Base-by-base conservation (phyloP, 495 filamentous ascomycete species). In the Penicillium taxi region DNA sequence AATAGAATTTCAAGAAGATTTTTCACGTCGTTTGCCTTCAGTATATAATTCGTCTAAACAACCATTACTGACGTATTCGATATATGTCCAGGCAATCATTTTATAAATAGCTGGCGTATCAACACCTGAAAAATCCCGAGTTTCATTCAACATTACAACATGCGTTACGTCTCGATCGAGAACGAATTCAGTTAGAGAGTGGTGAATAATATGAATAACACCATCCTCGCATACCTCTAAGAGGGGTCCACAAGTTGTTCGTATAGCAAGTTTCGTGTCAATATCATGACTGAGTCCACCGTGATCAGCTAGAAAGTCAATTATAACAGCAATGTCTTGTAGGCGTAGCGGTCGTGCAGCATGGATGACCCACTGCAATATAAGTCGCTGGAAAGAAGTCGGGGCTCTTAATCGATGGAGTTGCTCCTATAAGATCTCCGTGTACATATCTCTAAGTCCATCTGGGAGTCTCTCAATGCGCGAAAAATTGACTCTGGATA, bases 171-270 rank as follows among this genome's bases (percentile, higher is more conserved):
- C 29, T 13, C 29, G 29, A 16, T 32, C 9, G 13, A 32, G 29
- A 17, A 16, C 15, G 29, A 61, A 73, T 38, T 73, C 71, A 2
- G 67, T 72, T 15, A 73, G 58, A 6, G 69, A 72, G 45, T 73
- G 72, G 32, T 75, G 72, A n/a, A 73, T 57, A 7, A 73, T 53
- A 12, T 38, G 58, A 13, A 73, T 47, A 0, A 63, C 67, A 41
- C 73, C 70, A 31, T 75, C 66, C 7, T 58, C 49, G 2, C 64
- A 47, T 14, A 73, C 57, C 39, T 73, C 69, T 3, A 75, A 50
- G 12, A 75, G 50, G 13, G 70, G 66, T 2, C 70, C 72, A 46
- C 66, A 70, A 5, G 55, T 49, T 12, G 39, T 36, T 21, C 58
- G 44, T 4, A 52, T 45, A 5, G 50, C 23, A 13, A 32, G 18